Base-by-base conservation (phyloP, 352 stramenopile genomes). In the Pythium dissotocum region DNA sequence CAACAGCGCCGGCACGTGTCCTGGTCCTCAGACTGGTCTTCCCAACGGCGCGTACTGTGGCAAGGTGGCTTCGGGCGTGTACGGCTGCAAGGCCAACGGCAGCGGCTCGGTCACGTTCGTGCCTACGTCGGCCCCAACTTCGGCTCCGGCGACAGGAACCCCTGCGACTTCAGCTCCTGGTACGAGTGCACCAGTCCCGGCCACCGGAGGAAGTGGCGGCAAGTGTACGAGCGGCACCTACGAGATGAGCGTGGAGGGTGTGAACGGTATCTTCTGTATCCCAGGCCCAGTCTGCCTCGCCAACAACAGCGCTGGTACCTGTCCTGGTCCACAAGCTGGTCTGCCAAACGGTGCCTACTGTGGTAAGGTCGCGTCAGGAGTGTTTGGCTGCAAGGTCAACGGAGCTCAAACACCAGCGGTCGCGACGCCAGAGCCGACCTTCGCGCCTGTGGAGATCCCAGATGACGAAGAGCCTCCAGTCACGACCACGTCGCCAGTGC, bases 301-400 rank as follows among this genome's bases (percentile, higher is more conserved):
- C 5, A 28, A 35, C 9, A 18, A n/a, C 8, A 38, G 32, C 35
- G 44, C 46, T 6, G 64, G 55, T 3, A 16, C 26, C 2, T 70
- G 64, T 57, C 64, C 64, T 36, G 64, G 51, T 18, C 7, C 32
- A 18, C 56, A 65, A 46, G 8, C 30, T 6, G 64, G 64, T 35
- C 58, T 71, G 6, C 33, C 26, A 35, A 38, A 42, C 16, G 64
- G 64, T 0, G 53, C 64, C 16, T 62, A 53, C 38, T 67, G 65
- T 42, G 58, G 40, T 21, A 46, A n/a, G 12, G 65, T 71, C 16
- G 18, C 10, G 6, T 58, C 58, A 32, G 57, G 58, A 5, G 58
- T 71, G 9, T 68, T 35, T 24, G 66, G 66, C 0, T 72, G 66
- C 46, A 71, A 62, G 35, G 38, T 55, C n/a, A 49, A 62, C 60